A percentile compares a stretch with the other conserved stretches of the same genome.
These are phyloP conservation scores for Cupressus sempervirens DNA, from an alignment of 75 land plant species.

Conservation along the genomic window DNA sequence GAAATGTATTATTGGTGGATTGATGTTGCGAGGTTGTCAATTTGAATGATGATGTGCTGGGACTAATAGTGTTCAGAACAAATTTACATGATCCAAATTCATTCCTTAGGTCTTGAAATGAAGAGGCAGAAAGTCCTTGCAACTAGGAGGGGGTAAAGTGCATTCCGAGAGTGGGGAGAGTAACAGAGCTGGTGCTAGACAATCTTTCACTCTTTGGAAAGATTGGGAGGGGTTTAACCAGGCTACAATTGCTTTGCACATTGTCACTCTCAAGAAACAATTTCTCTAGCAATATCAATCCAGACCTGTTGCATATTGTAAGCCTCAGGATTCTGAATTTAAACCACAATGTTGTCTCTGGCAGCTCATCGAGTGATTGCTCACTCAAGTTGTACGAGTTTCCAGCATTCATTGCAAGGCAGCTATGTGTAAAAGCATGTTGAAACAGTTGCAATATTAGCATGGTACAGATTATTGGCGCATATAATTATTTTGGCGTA, in stretches of 20 bases:
- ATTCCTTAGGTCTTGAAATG: slow-evolving; percentile 67
- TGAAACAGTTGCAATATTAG: too few species aligned
- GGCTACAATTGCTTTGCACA: slow-evolving; percentile 46
- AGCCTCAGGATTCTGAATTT: slow-evolving; percentile 47
- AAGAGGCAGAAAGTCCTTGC: slow-evolving; percentile 74
- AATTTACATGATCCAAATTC: slow-evolving; percentile 58
- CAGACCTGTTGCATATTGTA: slow-evolving; percentile 33
- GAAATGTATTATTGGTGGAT: not conserved
- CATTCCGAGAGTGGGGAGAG: slow-evolving; percentile 43
- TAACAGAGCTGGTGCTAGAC: slow-evolving; percentile 48
- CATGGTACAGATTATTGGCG: too few species aligned
- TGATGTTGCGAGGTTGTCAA: slow-evolving; percentile 12
- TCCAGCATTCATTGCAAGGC: too few species aligned
- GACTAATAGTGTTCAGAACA: slow-evolving; percentile 81
- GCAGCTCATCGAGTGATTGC: too few species aligned
- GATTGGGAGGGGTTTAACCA: slow-evolving; percentile 64
- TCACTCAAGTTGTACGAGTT: too few species aligned
- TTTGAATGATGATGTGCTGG: slow-evolving; percentile 85
- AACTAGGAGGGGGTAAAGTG: slow-evolving; percentile 71
- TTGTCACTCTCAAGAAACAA: slow-evolving; percentile 60
- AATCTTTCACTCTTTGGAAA: slow-evolving; percentile 66
- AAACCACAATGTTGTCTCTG: slow-evolving; percentile 42
- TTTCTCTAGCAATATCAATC: slow-evolving; percentile 38
- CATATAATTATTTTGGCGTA: too few species aligned
- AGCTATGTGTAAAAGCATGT: too few species aligned